These are phyloP conservation scores for Agastache rugosa DNA, from an alignment of 257 asterid genomes.

Conservation along the genomic window DNA sequence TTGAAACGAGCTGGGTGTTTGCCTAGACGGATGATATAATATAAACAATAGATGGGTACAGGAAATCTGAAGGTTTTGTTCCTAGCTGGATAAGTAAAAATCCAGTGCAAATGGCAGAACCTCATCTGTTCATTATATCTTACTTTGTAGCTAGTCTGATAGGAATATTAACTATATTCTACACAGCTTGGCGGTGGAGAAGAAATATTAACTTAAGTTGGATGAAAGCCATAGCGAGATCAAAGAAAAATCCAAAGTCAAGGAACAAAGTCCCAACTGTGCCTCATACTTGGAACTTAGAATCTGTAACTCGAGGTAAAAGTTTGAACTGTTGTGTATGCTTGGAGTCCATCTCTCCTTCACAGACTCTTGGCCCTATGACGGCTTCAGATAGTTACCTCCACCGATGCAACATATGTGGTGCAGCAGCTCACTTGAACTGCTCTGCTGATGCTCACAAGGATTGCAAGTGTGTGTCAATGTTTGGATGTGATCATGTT, in stretches of 20 bases:
- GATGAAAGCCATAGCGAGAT: slow-evolving; percentile 97
- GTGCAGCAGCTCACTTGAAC: slow-evolving; percentile 85
- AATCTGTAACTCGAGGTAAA: slow-evolving; percentile 78
- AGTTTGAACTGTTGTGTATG: slow-evolving; percentile 87
- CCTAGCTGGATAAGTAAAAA: slow-evolving; percentile 63
- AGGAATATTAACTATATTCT: slow-evolving; percentile 77
- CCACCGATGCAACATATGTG: slow-evolving; percentile 79
- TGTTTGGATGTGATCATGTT: slow-evolving; percentile 75
- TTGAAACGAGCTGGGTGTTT: slow-evolving; percentile 3
- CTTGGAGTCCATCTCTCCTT: slow-evolving; percentile 74
- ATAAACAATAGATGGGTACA: slow-evolving; percentile 63
- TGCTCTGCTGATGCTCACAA: slow-evolving; percentile 82
- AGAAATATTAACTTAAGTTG: slow-evolving; percentile 82
- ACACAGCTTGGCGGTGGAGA: slow-evolving; percentile 92
- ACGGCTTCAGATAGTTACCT: slow-evolving; percentile 71
- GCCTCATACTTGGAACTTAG: slow-evolving; percentile 80
- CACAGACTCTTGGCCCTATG: slow-evolving; percentile 82
- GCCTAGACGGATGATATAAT: neutral
- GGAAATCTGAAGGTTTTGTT: slow-evolving; percentile 63
- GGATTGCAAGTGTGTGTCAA: slow-evolving; percentile 89
- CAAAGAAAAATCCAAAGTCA: slow-evolving; percentile 88
- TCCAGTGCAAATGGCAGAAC: slow-evolving; percentile 75
- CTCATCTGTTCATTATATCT: slow-evolving; percentile 66
- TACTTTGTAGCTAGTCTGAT: slow-evolving; percentile 73
- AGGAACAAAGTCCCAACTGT: slow-evolving; percentile 70